Evolutionary conservation across 1,139 yeast genomes (phyloP).

Genomic region (Entelexis sorbosivorans): DNA sequence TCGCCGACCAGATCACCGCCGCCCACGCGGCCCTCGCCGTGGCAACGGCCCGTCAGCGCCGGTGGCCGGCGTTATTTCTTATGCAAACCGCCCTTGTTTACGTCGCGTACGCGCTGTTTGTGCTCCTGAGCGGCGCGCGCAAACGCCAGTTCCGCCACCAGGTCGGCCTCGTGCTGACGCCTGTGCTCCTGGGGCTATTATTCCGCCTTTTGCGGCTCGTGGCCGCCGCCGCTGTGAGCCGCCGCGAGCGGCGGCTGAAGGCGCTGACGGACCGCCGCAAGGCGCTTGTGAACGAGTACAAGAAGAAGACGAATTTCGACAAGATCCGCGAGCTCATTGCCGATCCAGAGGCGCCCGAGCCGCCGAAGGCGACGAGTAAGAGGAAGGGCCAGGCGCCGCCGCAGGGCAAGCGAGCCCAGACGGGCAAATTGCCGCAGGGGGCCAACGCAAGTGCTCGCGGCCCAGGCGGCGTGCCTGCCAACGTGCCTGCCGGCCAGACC

Average conservation of each 20-base stretch:
- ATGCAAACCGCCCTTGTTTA: slow-evolving; percentile 27
- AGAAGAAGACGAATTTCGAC: slow-evolving; percentile 66
- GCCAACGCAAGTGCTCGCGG: neutral
- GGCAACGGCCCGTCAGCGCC: slow-evolving; percentile 24
- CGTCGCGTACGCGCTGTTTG: slow-evolving; percentile 22
- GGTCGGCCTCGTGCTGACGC: slow-evolving; percentile 20
- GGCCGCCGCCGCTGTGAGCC: neutral
- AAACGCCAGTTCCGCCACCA: slow-evolving; percentile 13
- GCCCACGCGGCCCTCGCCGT: slow-evolving; percentile 24
- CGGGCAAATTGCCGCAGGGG: neutral
- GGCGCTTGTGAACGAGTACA: slow-evolving; percentile 60
- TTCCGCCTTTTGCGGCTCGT: neutral
- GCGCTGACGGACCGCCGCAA: slow-evolving; percentile 43
- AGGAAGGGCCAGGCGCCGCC: neutral
- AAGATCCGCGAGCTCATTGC: slow-evolving; percentile 62
- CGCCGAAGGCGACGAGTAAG: neutral
- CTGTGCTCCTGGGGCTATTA: slow-evolving; percentile 15
- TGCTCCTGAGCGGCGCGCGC: slow-evolving; percentile 17
- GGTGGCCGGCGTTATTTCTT: slow-evolving; percentile 27
- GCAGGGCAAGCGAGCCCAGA: neutral
- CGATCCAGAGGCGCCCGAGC: slow-evolving; percentile 25
- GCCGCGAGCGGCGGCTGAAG: slow-evolving; percentile 26
- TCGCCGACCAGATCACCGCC: slow-evolving; percentile 25
- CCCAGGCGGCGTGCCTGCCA: no score
- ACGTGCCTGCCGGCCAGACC: no score